Base-by-base conservation (phyloP, 768 basidiomycete species). In the Hemileccinum impolitum region DNA sequence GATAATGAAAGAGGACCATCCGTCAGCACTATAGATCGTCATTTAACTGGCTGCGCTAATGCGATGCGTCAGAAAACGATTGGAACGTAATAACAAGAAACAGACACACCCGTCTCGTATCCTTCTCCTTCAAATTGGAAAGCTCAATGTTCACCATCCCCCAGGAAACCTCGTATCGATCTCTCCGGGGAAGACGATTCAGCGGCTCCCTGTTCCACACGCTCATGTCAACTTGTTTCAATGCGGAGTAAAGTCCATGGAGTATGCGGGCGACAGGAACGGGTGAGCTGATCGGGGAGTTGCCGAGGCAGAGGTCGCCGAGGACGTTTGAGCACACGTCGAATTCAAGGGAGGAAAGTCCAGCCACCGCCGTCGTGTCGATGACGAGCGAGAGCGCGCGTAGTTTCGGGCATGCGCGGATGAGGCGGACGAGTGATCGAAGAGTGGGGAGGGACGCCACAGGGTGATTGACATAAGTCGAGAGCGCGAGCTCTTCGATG, bases 361-460 rank as follows among this genome's bases (percentile, higher is more conserved):
- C 25, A 10, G 0, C n/a, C 11, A 38, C 6, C 9, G n/a, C 28
- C 5, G 52, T 60, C 17, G 50, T 37, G 37, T 64, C 62, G 2
- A 66, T n/a, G 36, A 66, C 64, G 26, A 64, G 59, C 4, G 64
- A 39, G 43, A 64, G 56, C 2, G 44, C 19, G 3, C 26, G 43
- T 3, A 66, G 43, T 26, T 42, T 34, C 0, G 59, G 53, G 21
- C 59, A 64, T 1, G 49, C 18, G 9, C 34, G 48, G 9, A 35
- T 34, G 1, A 66, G 54, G 11, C 3, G 17, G 43, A 52, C 2
- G 28, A 66, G 51, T 0, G 58, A 54, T 12, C 30, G 52, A 9
- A 62, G 25, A 1, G 64, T 67, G 0, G 64, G 64, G 1, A 64
- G 38, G 28, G 62, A 43, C 3, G 52, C 53, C 2, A 21, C 3